These are phyloP conservation scores for Graphilbum fragrans DNA, from an alignment of 2,329 filamentous ascomycete species.

Conservation along the genomic window DNA sequence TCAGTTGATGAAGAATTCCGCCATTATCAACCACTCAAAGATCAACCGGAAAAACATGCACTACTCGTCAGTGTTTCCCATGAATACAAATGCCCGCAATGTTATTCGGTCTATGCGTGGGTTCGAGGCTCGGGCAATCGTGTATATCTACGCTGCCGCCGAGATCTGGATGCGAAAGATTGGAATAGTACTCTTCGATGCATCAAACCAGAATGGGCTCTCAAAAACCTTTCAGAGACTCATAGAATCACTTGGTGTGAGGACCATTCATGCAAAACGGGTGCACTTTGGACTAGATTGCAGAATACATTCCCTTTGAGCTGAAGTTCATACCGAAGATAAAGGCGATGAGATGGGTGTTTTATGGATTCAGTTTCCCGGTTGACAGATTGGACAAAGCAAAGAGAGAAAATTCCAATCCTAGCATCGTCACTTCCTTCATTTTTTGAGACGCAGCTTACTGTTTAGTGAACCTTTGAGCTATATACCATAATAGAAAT, in stretches of 20 bases:
- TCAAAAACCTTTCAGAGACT: background rate
- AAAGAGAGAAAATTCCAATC: background rate
- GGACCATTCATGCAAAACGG: constrained; percentile 1
- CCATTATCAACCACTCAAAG: no score
- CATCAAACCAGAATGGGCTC: background rate
- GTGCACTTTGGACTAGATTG: background rate
- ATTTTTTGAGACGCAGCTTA: background rate
- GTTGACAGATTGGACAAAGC: background rate
- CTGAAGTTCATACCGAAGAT: background rate
- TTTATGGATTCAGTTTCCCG: background rate
- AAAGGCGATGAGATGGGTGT: background rate
- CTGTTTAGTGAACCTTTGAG: no score
- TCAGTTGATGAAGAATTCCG: no score
- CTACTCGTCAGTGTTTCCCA: background rate
- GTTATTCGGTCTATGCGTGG: background rate
- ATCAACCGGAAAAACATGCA: background rate
- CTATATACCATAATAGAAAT: no score
- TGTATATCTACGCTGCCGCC: constrained; percentile 1
- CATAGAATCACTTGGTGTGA: constrained; percentile 1
- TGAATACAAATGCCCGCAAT: constrained; percentile 1
- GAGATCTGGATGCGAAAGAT: background rate
- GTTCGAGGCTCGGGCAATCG: background rate
- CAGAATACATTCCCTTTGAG: background rate
- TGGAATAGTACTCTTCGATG: background rate
- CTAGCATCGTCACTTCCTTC: background rate